Conservation (phyloP, 1,284 basidiomycete genomes). For the Trichosporon faecale region DNA sequence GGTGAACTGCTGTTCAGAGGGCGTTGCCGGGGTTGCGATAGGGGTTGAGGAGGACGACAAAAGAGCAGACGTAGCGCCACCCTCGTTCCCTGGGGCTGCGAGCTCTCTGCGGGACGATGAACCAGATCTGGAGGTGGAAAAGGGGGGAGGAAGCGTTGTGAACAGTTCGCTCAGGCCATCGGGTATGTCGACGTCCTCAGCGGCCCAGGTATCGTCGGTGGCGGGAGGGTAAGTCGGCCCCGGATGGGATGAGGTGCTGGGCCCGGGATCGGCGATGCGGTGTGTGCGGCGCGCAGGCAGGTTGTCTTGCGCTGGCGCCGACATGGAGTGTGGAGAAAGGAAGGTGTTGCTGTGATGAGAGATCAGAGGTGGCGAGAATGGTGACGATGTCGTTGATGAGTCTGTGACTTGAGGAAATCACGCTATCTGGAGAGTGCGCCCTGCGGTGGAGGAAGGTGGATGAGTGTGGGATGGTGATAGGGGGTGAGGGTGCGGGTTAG, state of each 20-base stretch:
- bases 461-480: neutral
- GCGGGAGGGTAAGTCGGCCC: neutral
- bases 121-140: neutral
- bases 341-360: neutral
- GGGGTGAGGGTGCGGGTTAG: neutral
- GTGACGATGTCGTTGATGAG: neutral
- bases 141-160: neutral
- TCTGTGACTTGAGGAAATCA: neutral
- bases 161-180: conserved; percentile 19
- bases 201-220: conserved; percentile 9
- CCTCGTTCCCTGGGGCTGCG: neutral
- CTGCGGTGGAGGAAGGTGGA: neutral
- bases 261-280: neutral
- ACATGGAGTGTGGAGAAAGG: neutral
- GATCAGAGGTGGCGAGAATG: neutral
- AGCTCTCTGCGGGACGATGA: conserved; percentile 1
- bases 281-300: conserved; percentile 8
- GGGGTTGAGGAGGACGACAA: conserved; percentile 1
- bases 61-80: neutral
- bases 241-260: neutral
- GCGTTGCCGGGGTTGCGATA: neutral
- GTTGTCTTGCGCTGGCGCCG: conserved; percentile 7
- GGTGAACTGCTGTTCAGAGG: conserved; percentile 3
- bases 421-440: neutral
- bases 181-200: conserved; percentile 20